Evolutionary conservation across 805 yeast species (phyloP).

Genomic region (Nakazawaea peltata): DNA sequence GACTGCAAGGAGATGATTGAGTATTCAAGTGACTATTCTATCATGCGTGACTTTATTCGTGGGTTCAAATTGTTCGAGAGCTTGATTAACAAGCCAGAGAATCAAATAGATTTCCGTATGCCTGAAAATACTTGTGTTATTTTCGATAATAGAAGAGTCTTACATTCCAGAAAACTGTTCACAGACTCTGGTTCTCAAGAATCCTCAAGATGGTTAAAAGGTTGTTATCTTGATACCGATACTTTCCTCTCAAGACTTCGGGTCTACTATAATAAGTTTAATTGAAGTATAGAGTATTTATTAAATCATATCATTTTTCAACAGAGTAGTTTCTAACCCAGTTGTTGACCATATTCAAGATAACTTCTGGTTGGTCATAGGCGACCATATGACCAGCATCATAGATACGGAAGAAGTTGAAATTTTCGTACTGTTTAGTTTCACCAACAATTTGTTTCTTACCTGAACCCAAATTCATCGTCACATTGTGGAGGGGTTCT

Average conservation of each 20-base stretch:
- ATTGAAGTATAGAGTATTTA: not conserved
- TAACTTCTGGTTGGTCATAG: slow-evolving; percentile 72
- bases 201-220: slow-evolving; percentile 73
- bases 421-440: slow-evolving; percentile 41
- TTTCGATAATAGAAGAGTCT: slow-evolving; percentile 62
- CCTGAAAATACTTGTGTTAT: slow-evolving; percentile 56
- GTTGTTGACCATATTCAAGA: slow-evolving; percentile 76
- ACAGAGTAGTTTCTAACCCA: slow-evolving; percentile 69
- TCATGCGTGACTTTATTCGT: slow-evolving; percentile 46
- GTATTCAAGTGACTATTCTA: slow-evolving; percentile 13
- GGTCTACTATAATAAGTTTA: slow-evolving; percentile 11
- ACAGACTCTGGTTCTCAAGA: slow-evolving; percentile 33
- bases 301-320: not conserved
- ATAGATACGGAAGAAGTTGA: slow-evolving; percentile 77
- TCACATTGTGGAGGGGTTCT: slow-evolving; percentile 13
- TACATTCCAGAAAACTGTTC: slow-evolving; percentile 52
- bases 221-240: slow-evolving; percentile 69
- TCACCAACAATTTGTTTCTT: slow-evolving; percentile 25
- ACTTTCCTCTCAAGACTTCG: slow-evolving; percentile 56
- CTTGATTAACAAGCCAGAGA: slow-evolving; percentile 39
- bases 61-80: slow-evolving; percentile 58
- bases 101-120: slow-evolving; percentile 47
- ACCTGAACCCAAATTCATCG: too few relatives aligned
- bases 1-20: slow-evolving; percentile 38
- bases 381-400: slow-evolving; percentile 98